A percentile compares a stretch with the other conserved stretches of the same genome.
phyloP scores from a whole-genome alignment of 345 rosid species.

The Trapa incisa region DNA sequence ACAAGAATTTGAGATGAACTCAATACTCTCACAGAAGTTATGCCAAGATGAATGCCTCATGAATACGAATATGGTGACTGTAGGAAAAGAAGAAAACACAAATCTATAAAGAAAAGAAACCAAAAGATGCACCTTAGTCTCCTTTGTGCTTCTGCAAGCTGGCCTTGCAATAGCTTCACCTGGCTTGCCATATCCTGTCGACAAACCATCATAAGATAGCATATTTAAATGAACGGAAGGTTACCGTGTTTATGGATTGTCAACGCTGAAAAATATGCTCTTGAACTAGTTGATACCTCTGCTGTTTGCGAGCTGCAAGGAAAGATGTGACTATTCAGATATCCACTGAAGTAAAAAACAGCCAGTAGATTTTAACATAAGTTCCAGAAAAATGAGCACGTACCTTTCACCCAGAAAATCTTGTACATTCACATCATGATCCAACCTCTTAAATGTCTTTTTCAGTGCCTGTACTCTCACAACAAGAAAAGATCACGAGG shows the following conservation, averaged over 20 bases:
- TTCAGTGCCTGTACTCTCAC: slow-evolving; percentile 49
- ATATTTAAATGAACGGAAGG: slow-evolving; percentile 1
- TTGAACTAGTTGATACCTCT: slow-evolving; percentile 34
- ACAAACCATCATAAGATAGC: slow-evolving; percentile 11
- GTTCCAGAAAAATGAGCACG: slow-evolving; percentile 8
- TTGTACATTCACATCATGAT: slow-evolving; percentile 79
- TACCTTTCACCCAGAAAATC: slow-evolving; percentile 73
- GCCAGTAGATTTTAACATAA: slow-evolving; percentile 1
- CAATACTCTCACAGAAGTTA: not conserved
- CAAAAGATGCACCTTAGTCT: slow-evolving; percentile 56
- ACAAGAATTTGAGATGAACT: not conserved
- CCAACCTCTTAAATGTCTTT: slow-evolving; percentile 87
- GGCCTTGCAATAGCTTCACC: slow-evolving; percentile 42
- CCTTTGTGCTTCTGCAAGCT: slow-evolving; percentile 52
- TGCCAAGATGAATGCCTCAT: not conserved
- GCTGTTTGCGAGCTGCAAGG: slow-evolving; percentile 53
- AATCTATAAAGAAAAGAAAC: not conserved
- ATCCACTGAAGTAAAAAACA: slow-evolving; percentile 4
- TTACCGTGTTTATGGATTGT: slow-evolving; percentile 1
- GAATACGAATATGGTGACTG: not conserved
- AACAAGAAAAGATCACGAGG: slow-evolving; percentile 10
- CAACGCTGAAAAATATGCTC: not conserved
- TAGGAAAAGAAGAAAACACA: slow-evolving; percentile 3
- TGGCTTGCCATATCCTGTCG: slow-evolving; percentile 57
- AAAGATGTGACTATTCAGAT: slow-evolving; percentile 17